Conservation (phyloP, 2,329 filamentous ascomycete genomes). For the Rutstroemia sydowiana region DNA sequence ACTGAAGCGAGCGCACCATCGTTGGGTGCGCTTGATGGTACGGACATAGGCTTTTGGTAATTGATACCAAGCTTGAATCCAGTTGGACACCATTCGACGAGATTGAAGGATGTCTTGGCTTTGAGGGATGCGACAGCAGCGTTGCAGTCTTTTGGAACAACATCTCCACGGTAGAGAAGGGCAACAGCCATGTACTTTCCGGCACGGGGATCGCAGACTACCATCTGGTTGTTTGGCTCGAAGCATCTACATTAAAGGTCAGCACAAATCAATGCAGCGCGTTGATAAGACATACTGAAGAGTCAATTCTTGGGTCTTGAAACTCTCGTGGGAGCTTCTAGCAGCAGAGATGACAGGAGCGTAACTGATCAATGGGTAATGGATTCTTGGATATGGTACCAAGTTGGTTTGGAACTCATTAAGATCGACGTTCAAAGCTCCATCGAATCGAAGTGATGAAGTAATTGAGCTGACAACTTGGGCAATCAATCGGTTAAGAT, state of each 20-base stretch:
- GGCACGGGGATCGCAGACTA: conserved; percentile 55
- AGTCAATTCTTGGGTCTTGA: conserved; percentile 58
- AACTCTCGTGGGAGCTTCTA: conserved; percentile 58
- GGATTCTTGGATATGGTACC: conserved; percentile 60
- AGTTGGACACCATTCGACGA: conserved; percentile 63
- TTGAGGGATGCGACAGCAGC: conserved; percentile 54
- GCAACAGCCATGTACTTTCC: conserved; percentile 65
- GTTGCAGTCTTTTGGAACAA: conserved; percentile 54
- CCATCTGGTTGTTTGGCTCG: conserved; percentile 64
- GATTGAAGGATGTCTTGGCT: conserved; percentile 53
- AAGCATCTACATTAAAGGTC: conserved; percentile 40
- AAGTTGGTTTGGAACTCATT: conserved; percentile 65
- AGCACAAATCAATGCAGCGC: conserved; percentile 4
- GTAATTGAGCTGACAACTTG: conserved; percentile 63
- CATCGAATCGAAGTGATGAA: conserved; percentile 57
- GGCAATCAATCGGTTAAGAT: conserved; percentile 59
- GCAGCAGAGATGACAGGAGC: conserved; percentile 54
- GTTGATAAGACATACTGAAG: conserved; percentile 44
- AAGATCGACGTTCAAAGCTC: conserved; percentile 59
- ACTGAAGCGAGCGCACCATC: conserved; percentile 45
- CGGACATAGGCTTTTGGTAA: conserved; percentile 50
- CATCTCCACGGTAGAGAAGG: conserved; percentile 59
- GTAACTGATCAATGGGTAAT: conserved; percentile 60
- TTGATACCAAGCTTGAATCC: conserved; percentile 65
- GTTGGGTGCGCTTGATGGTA: conserved; percentile 35